Evolutionary conservation across 1,139 yeast genomes (phyloP), one percentile per base, ranked within the genome.

Genomic region (Taphrina deformans): DNA sequence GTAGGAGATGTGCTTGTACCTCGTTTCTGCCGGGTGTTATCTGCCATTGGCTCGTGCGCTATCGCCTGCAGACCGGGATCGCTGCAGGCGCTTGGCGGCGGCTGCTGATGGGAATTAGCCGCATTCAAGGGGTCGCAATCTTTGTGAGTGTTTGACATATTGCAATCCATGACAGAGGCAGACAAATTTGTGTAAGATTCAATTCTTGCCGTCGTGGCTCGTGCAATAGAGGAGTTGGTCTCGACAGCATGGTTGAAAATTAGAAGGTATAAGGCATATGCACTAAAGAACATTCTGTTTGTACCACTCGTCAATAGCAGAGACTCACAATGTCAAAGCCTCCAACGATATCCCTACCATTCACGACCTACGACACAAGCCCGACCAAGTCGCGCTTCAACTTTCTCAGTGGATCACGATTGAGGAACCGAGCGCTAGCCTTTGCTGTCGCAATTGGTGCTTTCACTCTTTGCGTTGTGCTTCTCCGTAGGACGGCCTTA

Each of bases 291-390:
- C n/a, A n/a, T n/a, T n/a, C n/a, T n/a, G n/a, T n/a, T n/a, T n/a
- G n/a, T n/a, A n/a, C n/a, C n/a, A n/a, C n/a, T n/a, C n/a, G n/a
- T n/a, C n/a, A n/a, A n/a, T n/a, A n/a, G n/a, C n/a, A n/a, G n/a
- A n/a, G n/a, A n/a, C n/a, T n/a, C n/a, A n/a, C n/a, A n/a, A 45
- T 50, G 63, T 38, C 63, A 31, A 40, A 53, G 24, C 58, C 55
- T 6, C 63, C 63, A 3, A 59, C 63, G 10, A 59, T 59, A 9
- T 59, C 63, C 21, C 51, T 59, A 16, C 63, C 63, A 2, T 59
- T 59, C 40, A 50, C 63, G 18, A 50, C 41, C 12, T 52, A 44
- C 26, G 56, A 59, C 38, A 27, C 21, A 6, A n/a, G 26, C 3
- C 55, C 46, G 6, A 16, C 51, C 12, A 48, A 50, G 12, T 26